Evolutionary conservation across 176 grass and related monocot species (phyloP), one percentile per base, ranked within the genome.

Genomic region (Musa itinerans): DNA sequence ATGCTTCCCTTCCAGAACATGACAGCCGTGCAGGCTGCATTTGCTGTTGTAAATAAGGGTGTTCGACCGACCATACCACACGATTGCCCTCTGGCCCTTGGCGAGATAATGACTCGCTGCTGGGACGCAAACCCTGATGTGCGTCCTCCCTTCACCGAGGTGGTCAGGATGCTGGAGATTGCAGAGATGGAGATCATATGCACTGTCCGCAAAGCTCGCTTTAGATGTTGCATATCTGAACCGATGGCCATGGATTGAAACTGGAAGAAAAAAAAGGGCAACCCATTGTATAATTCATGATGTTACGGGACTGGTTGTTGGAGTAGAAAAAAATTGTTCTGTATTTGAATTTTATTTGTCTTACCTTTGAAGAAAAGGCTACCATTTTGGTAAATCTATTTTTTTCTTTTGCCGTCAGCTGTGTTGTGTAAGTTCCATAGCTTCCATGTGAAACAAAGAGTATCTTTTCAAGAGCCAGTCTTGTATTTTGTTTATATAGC

Each of bases 1-100:
- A 94, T 94, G 84, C 88, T 98, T 76, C 95, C 95, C 5, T 98
- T 98, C 80, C 85, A 83, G 67, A 94, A 98, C 74, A 98, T 94
- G 95, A 91, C 95, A 43, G 88, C 90, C 13, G 86, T 94, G 69
- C 95, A 98, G 78, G 95, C 95, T 9, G 95, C 95, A 85, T 98
- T 98, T 50, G 95, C 95, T 53, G 95, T 98, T 52, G 95, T 94
- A 72, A 98, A 98, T 69, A 93, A 86, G 50, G 95, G 88, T 48
- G 84, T 87, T 62, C 86, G 90, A n/a, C 95, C 90, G 2, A 86
- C 85, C 1, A 88, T 98, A 55, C 94, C 94, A 0, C 90, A 89
- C 14, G 90, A 93, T 54, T 93, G 94, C 82, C 86, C 91, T 15
- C 94, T 88, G 48, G 87, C 82, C 65, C 83, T 99, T 34, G 84